A percentile compares a stretch with the other conserved stretches of the same genome.
These are phyloP conservation scores for Cenchrus purpureus DNA, from an alignment of 176 grass and related monocot genomes.

Conservation along the genomic window DNA sequence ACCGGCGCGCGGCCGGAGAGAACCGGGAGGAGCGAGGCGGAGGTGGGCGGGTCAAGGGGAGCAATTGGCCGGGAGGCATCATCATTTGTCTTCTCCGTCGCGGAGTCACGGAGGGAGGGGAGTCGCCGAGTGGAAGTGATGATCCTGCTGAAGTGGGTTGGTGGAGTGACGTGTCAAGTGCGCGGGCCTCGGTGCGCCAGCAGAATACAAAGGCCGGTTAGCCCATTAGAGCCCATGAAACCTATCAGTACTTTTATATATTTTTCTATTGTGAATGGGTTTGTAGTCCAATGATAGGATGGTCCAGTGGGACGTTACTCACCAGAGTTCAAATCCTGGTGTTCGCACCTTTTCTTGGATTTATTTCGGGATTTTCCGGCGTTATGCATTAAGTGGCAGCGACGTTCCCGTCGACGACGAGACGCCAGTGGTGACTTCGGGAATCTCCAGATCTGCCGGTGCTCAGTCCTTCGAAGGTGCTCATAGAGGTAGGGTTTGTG, in stretches of 20 bases:
- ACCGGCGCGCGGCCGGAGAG: slow-evolving; percentile 21
- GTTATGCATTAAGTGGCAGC: no score
- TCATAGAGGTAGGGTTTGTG: no score
- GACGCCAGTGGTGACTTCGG: no score
- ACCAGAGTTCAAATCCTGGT: no score
- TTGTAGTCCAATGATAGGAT: no score
- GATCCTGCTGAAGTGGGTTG: slow-evolving; percentile 36
- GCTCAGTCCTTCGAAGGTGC: no score
- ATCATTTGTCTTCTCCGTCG: slow-evolving; percentile 43
- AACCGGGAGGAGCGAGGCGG: slow-evolving; percentile 31
- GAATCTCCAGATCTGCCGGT: no score
- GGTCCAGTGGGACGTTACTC: no score
- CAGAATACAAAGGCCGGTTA: neutral
- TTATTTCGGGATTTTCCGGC: no score
- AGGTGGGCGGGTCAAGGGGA: slow-evolving; percentile 42
- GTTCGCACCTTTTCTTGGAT: no score
- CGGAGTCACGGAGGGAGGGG: neutral
- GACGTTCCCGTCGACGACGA: no score
- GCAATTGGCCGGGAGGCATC: slow-evolving; percentile 47
- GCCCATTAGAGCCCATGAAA: neutral
- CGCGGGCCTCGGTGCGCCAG: neutral
- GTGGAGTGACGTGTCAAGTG: slow-evolving; percentile 41
- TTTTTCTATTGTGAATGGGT: neutral
- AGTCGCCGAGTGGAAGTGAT: slow-evolving; percentile 28
- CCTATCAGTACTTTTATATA: neutral